A percentile compares a stretch with the other conserved stretches of the same genome.
phyloP scores from a whole-genome alignment of 345 rosid species.

The Boechera divaricarpa region DNA sequence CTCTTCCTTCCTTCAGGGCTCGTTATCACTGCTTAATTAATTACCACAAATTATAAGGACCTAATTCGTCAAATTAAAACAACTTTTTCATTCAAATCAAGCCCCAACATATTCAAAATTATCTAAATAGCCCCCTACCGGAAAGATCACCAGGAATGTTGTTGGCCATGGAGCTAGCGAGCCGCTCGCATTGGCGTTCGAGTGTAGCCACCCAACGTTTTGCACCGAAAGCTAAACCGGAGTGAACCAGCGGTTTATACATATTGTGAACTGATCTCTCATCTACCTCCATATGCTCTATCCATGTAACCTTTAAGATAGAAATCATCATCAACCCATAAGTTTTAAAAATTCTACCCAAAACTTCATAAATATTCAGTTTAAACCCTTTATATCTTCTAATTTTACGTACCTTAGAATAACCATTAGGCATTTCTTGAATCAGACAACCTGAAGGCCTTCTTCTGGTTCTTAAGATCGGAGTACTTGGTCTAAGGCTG shows the following conservation, averaged over 20 bases:
- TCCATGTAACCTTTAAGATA: conserved; percentile 71
- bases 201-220: conserved; percentile 92
- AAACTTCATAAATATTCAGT: not conserved
- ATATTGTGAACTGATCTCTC: conserved; percentile 74
- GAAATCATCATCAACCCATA: not conserved
- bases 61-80: not conserved
- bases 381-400: not conserved
- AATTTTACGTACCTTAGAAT: conserved; percentile 71
- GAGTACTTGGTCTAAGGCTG: conserved; percentile 55
- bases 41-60: conserved; percentile 21
- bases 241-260: conserved; percentile 64
- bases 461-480: conserved; percentile 64
- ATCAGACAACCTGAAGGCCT: conserved; percentile 97
- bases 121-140: conserved; percentile 45
- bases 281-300: conserved; percentile 91
- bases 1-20: conserved; percentile 92
- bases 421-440: conserved; percentile 88
- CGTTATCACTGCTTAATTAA: conserved; percentile 62
- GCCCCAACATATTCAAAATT: not conserved
- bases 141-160: conserved; percentile 90
- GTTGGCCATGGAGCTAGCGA: conserved; percentile 88
- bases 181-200: conserved; percentile 90
- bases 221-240: conserved; percentile 88
- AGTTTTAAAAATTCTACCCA: not conserved
- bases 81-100: not conserved